Evolutionary conservation across 257 asterid species (phyloP).

Genomic region (Cynanchum wilfordii): DNA sequence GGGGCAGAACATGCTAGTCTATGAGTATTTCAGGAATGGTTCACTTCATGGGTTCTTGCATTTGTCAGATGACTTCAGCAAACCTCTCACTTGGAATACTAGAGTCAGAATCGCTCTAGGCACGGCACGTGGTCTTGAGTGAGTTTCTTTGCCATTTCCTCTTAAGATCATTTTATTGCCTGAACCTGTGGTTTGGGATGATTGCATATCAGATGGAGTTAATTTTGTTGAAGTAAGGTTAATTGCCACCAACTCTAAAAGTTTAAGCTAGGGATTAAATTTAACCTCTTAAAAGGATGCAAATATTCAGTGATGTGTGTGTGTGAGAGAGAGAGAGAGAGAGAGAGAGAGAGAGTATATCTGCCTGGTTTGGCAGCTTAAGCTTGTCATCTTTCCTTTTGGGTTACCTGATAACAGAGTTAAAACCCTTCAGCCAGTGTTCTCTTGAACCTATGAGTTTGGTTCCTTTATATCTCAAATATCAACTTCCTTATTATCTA

Average conservation of each 20-base stretch:
- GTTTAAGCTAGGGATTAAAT: no score
- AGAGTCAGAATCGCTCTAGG: constrained; percentile 57
- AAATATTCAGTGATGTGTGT: background rate
- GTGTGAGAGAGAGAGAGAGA: no score
- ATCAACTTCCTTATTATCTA: background rate
- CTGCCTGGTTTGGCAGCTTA: background rate
- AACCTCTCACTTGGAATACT: constrained; percentile 61
- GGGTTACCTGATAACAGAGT: background rate
- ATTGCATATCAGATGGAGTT: background rate
- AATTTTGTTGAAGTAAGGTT: background rate
- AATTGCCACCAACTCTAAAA: no score
- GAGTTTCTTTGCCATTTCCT: constrained; percentile 24
- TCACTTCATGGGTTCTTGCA: constrained; percentile 60
- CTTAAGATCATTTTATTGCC: background rate
- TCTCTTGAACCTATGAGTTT: background rate
- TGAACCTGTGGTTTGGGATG: background rate
- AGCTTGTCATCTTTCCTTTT: background rate
- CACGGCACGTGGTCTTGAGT: constrained; percentile 56
- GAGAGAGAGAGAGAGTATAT: no score
- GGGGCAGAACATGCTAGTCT: constrained; percentile 49
- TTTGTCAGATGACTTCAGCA: constrained; percentile 54
- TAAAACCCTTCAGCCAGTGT: background rate
- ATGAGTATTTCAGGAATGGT: constrained; percentile 45
- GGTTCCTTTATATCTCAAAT: background rate
- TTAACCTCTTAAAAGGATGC: background rate